Percentiles rank a stretch among this genome's conserved stretches.
These are phyloP conservation scores for Rosellinia necatrix DNA, from an alignment of 2,329 filamentous ascomycete genomes.

Conservation along the genomic window DNA sequence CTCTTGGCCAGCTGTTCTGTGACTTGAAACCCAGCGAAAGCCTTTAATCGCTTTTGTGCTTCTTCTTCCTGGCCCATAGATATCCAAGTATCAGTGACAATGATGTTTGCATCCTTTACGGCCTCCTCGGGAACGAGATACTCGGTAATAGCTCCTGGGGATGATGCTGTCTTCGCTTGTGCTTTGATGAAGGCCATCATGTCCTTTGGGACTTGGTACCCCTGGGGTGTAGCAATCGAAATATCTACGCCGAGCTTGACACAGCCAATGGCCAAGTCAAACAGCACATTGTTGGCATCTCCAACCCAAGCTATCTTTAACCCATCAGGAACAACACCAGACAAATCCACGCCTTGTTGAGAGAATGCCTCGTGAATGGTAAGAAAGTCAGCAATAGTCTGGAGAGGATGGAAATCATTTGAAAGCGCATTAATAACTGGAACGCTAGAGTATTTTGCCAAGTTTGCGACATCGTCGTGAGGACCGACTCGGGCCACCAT, in stretches of 20 bases:
- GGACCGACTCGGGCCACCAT: conserved; percentile 80
- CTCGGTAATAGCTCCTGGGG: conserved; percentile 71
- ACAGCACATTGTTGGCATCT: conserved; percentile 96
- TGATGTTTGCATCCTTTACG: conserved; percentile 81
- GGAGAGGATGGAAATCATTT: conserved; percentile 89
- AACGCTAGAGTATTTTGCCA: conserved; percentile 75
- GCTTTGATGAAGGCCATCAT: conserved; percentile 76
- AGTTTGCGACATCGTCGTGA: conserved; percentile 73
- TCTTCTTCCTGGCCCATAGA: conserved; percentile 98
- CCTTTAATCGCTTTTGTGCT: conserved; percentile 73
- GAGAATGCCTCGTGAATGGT: conserved; percentile 81
- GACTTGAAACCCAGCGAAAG: conserved; percentile 89
- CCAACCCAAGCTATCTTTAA: conserved; percentile 95
- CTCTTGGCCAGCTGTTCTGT: conserved; percentile 81
- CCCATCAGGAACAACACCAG: conserved; percentile 71
- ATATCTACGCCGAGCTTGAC: conserved; percentile 87
- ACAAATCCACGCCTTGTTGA: conserved; percentile 47
- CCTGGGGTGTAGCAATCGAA: conserved; percentile 81
- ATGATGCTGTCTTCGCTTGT: conserved; percentile 60
- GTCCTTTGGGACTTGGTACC: conserved; percentile 76
- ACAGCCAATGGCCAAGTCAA: conserved; percentile 86
- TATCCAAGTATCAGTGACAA: conserved; percentile 98
- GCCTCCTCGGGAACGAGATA: conserved; percentile 83
- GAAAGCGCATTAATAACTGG: conserved; percentile 88
- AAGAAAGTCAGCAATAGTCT: conserved; percentile 91